A percentile compares a stretch with the other conserved stretches of the same genome.
Evolutionary conservation across 495 filamentous ascomycete species (phyloP).

Genomic region (Baudoinia panamericana): DNA sequence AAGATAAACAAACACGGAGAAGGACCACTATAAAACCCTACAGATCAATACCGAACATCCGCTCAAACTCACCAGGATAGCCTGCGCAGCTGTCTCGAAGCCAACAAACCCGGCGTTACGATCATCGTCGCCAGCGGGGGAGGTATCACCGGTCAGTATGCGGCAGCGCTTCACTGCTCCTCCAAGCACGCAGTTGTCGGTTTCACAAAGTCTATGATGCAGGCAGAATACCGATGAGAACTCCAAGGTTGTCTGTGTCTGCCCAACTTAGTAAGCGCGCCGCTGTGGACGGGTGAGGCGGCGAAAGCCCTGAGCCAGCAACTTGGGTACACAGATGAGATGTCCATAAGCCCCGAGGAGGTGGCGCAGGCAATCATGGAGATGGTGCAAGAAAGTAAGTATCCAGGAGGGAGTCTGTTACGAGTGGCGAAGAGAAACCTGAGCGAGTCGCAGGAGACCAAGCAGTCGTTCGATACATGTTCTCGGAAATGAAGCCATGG

Average conservation of each 20-base stretch:
- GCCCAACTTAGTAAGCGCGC: constrained; percentile 44
- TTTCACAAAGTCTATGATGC: constrained; percentile 27
- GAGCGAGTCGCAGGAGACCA: constrained; percentile 6
- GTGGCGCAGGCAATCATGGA: constrained; percentile 24
- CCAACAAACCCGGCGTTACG: constrained; percentile 26
- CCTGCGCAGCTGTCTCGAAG: constrained; percentile 24
- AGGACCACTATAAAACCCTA: constrained; percentile 8
- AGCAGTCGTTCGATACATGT: not conserved
- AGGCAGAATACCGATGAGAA: constrained; percentile 25
- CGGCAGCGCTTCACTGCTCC: constrained; percentile 27
- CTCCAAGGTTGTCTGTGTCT: constrained; percentile 25
- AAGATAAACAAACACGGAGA: constrained; percentile 9
- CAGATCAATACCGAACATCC: constrained; percentile 22
- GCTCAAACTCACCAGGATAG: constrained; percentile 30
- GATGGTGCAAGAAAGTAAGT: constrained; percentile 21
- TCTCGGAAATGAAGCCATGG: constrained; percentile 4
- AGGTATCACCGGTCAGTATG: constrained; percentile 21
- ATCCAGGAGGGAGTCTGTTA: constrained; percentile 31
- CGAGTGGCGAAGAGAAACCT: constrained; percentile 33
- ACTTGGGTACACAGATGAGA: constrained; percentile 18
- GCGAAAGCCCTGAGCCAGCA: constrained; percentile 33
- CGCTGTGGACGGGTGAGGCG: constrained; percentile 53
- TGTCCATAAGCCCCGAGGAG: constrained; percentile 17
- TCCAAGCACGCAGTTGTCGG: constrained; percentile 30
- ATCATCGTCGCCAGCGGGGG: constrained; percentile 22